Evolutionary conservation across 805 yeast species (phyloP), one percentile per base, ranked within the genome.

Genomic region (Wickerhamiella brachini): DNA sequence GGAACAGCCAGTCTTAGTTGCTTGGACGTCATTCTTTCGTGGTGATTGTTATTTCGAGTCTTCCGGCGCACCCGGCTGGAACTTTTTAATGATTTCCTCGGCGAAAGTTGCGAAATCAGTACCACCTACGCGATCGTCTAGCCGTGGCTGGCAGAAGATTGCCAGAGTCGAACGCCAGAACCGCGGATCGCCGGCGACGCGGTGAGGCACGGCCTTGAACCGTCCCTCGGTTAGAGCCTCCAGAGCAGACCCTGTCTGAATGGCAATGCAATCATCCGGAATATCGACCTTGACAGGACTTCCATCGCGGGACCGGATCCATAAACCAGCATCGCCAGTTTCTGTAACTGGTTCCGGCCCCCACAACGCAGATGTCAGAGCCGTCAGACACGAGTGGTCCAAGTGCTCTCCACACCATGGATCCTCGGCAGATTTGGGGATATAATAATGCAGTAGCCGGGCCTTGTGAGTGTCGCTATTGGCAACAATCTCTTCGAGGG

Each of bases 401-500:
- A 71, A 56, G 58, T 79, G 83, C 56, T 77, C 80, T 0, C 81
- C 82, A 61, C 83, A 79, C 83, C 83, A 79, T 43, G 69, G 71
- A 50, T 64, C 69, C 13, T 63, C 65, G 8, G 46, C 51, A 3
- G 12, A 18, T 1, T 51, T 55, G 3, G 57, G 49, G 0, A 81
- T 76, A 53, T 66, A 78, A 57, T 79, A 79, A 55, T 79, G 82
- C 44, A 79, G 62, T 37, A 79, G 62, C 31, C 83, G 63, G 1
- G 83, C 83, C 57, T 79, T 78, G 3, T 83, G 70, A 34, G 79
- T 73, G 31, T 77, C 75, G 10, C 80, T 75, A 13, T 67, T 63
- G 45, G 60, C 61, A 8, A 79, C 79, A 17, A 76, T 65, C n/a
- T 68, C 60, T 50, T 72, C 69, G 45, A 79, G 63, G 51, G 69